phyloP scores from a whole-genome alignment of 176 grass and related monocot genomes.

The Triticum urartu region DNA sequence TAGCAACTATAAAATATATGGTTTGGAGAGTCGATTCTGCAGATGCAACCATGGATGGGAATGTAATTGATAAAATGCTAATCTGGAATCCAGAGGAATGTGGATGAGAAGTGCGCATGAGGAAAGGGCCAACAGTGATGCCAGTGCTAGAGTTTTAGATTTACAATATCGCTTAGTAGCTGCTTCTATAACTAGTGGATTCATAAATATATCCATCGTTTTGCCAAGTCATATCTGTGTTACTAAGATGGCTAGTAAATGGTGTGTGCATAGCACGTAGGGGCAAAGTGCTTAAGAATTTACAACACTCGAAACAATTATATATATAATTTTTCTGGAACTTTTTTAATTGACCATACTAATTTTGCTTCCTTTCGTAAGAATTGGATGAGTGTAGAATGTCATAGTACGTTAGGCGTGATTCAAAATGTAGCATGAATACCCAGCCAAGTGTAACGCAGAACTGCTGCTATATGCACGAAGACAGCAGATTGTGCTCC shows the following conservation, averaged over 20 bases:
- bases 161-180: background rate
- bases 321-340: background rate
- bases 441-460: background rate
- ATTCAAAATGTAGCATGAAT: background rate
- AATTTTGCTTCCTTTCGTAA: background rate
- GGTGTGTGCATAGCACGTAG: background rate
- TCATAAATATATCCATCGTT: background rate
- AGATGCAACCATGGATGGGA: background rate
- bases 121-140: background rate
- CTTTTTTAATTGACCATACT: background rate
- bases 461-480: background rate
- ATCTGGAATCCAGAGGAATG: background rate
- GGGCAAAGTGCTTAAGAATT: background rate
- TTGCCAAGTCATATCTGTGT: background rate
- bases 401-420: background rate
- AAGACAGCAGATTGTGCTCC: background rate
- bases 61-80: background rate
- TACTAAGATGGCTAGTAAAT: background rate
- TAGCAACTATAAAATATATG: background rate
- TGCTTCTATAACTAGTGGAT: background rate
- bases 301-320: background rate
- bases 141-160: background rate
- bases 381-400: background rate
- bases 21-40: background rate
- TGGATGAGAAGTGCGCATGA: background rate